Evolutionary conservation across 139 green algal genomes (phyloP).

Genomic region (Tetradesmus lagerheimii): DNA sequence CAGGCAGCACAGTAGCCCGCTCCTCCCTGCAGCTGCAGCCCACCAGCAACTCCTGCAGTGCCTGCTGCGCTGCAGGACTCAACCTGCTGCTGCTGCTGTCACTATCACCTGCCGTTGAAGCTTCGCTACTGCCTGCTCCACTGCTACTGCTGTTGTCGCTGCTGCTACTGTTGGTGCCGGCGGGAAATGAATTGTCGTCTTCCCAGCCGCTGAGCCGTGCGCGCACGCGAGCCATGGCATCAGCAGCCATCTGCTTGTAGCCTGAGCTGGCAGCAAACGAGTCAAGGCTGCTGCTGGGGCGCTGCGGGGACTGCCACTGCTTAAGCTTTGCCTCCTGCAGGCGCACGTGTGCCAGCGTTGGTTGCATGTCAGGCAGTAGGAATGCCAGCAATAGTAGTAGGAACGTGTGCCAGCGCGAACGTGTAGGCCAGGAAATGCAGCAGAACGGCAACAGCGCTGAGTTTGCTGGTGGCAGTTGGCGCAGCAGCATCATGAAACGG

Average conservation of each 20-base stretch:
- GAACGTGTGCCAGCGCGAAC: too few relatives aligned
- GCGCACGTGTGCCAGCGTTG: not conserved
- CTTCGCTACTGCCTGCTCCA: not conserved
- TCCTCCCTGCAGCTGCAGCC: conserved; percentile 49
- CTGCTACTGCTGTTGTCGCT: not conserved
- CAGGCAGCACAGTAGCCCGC: conserved; percentile 50
- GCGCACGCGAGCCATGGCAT: conserved; percentile 48
- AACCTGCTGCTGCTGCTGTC: not conserved
- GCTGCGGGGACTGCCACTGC: not conserved
- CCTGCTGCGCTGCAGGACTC: conserved; percentile 17
- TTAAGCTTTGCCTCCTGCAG: conserved; percentile 40
- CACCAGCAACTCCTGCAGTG: conserved; percentile 44
- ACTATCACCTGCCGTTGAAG: not conserved
- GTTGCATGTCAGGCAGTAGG: too few relatives aligned
- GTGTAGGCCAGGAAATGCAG: too few relatives aligned
- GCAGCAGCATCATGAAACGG: too few relatives aligned
- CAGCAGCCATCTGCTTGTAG: conserved; percentile 43
- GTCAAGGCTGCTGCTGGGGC: conserved; percentile 20
- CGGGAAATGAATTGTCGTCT: conserved; percentile 37
- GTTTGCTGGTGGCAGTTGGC: too few relatives aligned
- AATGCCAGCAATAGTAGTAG: too few relatives aligned
- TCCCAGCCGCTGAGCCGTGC: conserved; percentile 49
- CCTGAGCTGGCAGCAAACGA: conserved; percentile 34
- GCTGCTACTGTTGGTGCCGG: conserved; percentile 4
- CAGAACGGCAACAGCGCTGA: too few relatives aligned